Base-by-base conservation (phyloP, 495 filamentous ascomycete genomes). In the Penicillium bovifimosum region DNA sequence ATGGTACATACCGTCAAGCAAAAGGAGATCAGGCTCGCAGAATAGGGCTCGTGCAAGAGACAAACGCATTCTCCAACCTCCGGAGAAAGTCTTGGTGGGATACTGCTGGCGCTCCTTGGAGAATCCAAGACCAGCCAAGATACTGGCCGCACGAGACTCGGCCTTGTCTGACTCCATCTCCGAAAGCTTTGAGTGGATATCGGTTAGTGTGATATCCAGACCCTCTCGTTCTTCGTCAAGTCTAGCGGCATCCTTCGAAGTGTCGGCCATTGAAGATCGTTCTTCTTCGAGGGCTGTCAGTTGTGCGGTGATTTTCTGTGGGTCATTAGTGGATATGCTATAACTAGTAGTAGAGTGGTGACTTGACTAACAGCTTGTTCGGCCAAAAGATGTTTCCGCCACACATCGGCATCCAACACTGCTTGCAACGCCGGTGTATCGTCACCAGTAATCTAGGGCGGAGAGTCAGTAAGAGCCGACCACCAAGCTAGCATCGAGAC, bases 111-210 rank as follows among this genome's bases (percentile, higher is more conserved):
- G 80, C 66, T 99, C 95, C 33, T 86, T 70, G 0, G 95, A 96
- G 80, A 99, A 99, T 55, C 93, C 93, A 42, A 99, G 81, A 80
- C 93, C 93, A 28, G 95, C 95, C 49, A 99, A 76, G 60, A 99
- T 99, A 63, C 87, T 95, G 10, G 93, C 93, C 7, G 93, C 93
- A 62, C 95, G 79, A 51, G 95, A 86, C 62, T 97, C 93, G 41
- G 93, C 93, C 73, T 95, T 97, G 70, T 99, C 93, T 2, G 93
- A 96, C 63, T 99, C 95, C 93, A 99, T 99, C 67, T 99, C 93
- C 27, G 93, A 80, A 33, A 99, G 82, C 68, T 99, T 99, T 14
- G 79, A 66, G 57, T 97, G 88, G 47, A 97, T 87, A 65, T 99
- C 93, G 47, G 84, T 87, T 39, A 99, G 75, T 6, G 90, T 90